Conservation (phyloP, 352 stramenopile genomes). For the Salisapilia sapeloensis region DNA sequence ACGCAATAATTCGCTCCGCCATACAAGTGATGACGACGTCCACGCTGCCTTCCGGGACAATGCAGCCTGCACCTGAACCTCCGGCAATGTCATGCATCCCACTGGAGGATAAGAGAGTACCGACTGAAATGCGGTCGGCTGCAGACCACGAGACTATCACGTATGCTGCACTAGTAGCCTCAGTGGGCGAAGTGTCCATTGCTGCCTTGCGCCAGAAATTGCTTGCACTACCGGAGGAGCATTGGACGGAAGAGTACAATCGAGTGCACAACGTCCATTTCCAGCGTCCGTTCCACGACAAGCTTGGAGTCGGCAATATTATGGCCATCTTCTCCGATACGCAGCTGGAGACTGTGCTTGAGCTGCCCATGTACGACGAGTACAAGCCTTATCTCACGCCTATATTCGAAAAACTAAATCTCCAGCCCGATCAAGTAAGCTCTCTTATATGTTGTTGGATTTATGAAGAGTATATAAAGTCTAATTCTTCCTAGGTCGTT, state of each 20-base stretch:
- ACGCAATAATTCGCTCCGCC: too few species aligned
- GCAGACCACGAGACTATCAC: slow-evolving; percentile 16
- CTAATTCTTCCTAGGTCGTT: too few species aligned
- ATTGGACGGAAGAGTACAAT: slow-evolving; percentile 29
- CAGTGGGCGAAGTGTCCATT: slow-evolving; percentile 19
- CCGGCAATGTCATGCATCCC: slow-evolving; percentile 18
- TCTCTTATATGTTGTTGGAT: not conserved
- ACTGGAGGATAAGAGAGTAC: slow-evolving; percentile 30
- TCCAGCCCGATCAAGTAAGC: slow-evolving; percentile 14
- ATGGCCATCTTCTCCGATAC: slow-evolving; percentile 94
- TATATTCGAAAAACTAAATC: slow-evolving; percentile 54
- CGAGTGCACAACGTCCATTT: slow-evolving; percentile 73
- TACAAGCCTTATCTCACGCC: slow-evolving; percentile 26
- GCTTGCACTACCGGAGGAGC: slow-evolving; percentile 10
- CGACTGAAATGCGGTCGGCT: slow-evolving; percentile 24
- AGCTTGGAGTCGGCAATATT: slow-evolving; percentile 91
- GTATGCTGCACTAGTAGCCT: slow-evolving; percentile 19
- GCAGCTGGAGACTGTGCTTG: slow-evolving; percentile 85
- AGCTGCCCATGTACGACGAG: slow-evolving; percentile 77
- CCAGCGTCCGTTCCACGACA: slow-evolving; percentile 85
- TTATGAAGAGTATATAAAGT: not conserved
- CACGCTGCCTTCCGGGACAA: too few species aligned
- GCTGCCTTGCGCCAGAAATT: slow-evolving; percentile 14
- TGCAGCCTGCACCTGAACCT: slow-evolving; percentile 17
- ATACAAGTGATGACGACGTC: too few species aligned